phyloP scores from a whole-genome alignment of 1,139 yeast species.

The Candida dubliniensis region DNA sequence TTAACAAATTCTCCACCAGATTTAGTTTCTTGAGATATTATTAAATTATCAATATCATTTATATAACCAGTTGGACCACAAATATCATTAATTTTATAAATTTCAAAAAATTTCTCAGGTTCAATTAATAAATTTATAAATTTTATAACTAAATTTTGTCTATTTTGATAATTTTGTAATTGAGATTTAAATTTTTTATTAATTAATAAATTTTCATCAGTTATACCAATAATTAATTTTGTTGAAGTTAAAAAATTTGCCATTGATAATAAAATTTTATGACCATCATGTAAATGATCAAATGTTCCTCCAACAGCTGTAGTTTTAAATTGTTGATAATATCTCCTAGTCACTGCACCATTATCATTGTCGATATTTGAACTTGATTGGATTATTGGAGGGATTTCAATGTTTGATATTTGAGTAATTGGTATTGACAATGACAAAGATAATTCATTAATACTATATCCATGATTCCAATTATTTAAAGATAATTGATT shows the following conservation, averaged over 20 bases:
- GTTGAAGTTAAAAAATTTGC: conserved; percentile 60
- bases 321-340: conserved; percentile 10
- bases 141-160: conserved; percentile 47
- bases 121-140: conserved; percentile 29
- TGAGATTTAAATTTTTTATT: conserved; percentile 74
- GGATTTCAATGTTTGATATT: neutral
- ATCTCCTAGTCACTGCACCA: neutral
- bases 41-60: conserved; percentile 71
- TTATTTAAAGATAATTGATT: neutral
- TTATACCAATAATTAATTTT: conserved; percentile 74
- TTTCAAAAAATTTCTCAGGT: conserved; percentile 24
- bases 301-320: conserved; percentile 92
- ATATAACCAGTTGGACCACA: conserved; percentile 95
- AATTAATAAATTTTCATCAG: conserved; percentile 71
- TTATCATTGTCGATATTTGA: neutral
- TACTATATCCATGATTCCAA: conserved; percentile 9
- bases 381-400: neutral
- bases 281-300: conserved; percentile 96
- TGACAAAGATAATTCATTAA: neutral
- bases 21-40: conserved; percentile 77
- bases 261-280: conserved; percentile 76
- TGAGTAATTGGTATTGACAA: neutral
- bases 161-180: conserved; percentile 55
- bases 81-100: conserved; percentile 70
- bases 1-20: conserved; percentile 77